These are phyloP conservation scores for Kingdonia uniflora DNA, from an alignment of 164 flowering plant species.

Conservation along the genomic window DNA sequence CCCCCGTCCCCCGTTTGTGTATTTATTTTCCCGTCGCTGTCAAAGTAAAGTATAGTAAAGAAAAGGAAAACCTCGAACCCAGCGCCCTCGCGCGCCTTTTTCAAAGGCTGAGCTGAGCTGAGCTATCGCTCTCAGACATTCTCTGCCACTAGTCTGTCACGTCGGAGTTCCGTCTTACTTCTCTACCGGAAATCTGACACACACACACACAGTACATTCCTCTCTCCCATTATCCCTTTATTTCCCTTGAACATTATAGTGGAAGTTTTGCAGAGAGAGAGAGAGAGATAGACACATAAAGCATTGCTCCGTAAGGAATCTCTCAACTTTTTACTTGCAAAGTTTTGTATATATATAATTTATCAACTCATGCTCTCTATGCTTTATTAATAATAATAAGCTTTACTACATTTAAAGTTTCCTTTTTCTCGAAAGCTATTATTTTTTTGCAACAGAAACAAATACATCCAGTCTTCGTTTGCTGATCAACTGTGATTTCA, in stretches of 20 bases:
- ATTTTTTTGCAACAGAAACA: too few relatives aligned
- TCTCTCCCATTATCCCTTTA: neutral
- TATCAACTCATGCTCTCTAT: too few relatives aligned
- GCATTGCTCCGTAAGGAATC: neutral
- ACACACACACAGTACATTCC: neutral
- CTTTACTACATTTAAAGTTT: too few relatives aligned
- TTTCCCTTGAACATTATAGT: neutral
- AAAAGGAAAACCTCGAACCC: neutral
- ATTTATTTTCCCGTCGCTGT: too few relatives aligned
- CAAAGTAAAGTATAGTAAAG: too few relatives aligned
- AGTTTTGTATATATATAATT: too few relatives aligned
- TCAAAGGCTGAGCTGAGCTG: neutral
- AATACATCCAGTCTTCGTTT: too few relatives aligned
- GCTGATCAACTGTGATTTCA: too few relatives aligned
- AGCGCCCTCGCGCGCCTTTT: neutral
- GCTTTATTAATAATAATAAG: too few relatives aligned
- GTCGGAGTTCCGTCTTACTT: neutral
- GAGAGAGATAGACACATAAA: neutral
- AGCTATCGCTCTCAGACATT: neutral
- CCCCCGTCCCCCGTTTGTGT: too few relatives aligned
- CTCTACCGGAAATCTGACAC: conserved; percentile 1
- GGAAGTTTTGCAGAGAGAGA: neutral
- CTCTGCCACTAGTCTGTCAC: neutral
- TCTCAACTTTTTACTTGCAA: neutral
- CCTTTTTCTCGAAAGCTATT: too few relatives aligned